Evolutionary conservation across 2,329 filamentous ascomycete genomes (phyloP).

Genomic region (Microascus cirrosus): DNA sequence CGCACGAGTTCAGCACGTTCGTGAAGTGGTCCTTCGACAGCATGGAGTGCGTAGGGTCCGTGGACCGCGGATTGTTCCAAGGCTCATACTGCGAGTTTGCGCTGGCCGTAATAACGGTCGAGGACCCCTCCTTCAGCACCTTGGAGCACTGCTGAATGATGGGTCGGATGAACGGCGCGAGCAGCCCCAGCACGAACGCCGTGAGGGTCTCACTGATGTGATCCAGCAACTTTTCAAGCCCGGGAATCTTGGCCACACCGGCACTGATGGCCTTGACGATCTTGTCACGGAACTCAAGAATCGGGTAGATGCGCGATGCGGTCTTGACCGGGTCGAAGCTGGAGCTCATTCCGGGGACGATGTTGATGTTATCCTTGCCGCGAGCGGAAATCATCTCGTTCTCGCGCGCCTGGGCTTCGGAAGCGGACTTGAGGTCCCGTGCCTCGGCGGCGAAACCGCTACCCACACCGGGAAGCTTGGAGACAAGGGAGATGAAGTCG

Average conservation of each 20-base stretch:
- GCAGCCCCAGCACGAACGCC: conserved; percentile 78
- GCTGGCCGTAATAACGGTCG: conserved; percentile 55
- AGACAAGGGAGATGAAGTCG: conserved; percentile 62
- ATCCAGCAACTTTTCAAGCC: conserved; percentile 80
- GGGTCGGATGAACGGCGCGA: conserved; percentile 85
- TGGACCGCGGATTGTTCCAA: conserved; percentile 65
- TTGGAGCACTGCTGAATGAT: conserved; percentile 83
- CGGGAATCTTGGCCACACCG: conserved; percentile 84
- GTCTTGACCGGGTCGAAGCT: conserved; percentile 71
- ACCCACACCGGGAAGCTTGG: conserved; percentile 62
- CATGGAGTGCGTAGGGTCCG: conserved; percentile 73
- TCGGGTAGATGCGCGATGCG: conserved; percentile 79
- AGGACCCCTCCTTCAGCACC: conserved; percentile 75
- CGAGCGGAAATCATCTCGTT: conserved; percentile 27
- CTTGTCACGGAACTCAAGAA: conserved; percentile 85
- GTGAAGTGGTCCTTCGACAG: conserved; percentile 79
- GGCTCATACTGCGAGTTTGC: conserved; percentile 68
- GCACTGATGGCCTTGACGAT: conserved; percentile 80
- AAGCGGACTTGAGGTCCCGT: conserved; percentile 45
- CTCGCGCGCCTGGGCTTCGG: conserved; percentile 51
- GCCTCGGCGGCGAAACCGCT: conserved; percentile 57
- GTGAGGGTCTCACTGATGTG: conserved; percentile 90
- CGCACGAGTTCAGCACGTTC: conserved; percentile 65
- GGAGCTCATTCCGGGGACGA: conserved; percentile 64
- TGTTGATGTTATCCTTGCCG: conserved; percentile 36